These are phyloP conservation scores for Phyllachora maydis DNA, from an alignment of 2,329 filamentous ascomycete genomes.

Conservation along the genomic window DNA sequence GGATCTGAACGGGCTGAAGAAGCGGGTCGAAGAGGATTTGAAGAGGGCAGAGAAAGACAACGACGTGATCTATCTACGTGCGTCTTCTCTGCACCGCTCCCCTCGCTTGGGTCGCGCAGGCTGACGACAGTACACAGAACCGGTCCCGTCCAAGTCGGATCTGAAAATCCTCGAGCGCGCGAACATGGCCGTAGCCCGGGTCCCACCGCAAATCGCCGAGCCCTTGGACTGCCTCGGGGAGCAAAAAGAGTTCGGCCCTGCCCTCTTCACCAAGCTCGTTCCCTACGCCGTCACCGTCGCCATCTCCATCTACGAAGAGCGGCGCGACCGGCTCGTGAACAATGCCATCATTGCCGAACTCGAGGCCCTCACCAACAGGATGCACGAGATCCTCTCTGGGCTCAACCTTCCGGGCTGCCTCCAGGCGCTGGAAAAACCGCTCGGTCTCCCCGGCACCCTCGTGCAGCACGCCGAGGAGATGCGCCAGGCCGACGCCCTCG, in stretches of 20 bases:
- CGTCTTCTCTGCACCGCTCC: slow-evolving; percentile 7
- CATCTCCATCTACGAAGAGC: slow-evolving; percentile 85
- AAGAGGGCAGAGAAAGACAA: slow-evolving; percentile 93
- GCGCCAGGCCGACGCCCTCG: slow-evolving; percentile 70
- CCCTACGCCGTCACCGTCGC: slow-evolving; percentile 92
- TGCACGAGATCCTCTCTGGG: slow-evolving; percentile 62
- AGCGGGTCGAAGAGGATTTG: slow-evolving; percentile 64
- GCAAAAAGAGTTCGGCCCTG: slow-evolving; percentile 58
- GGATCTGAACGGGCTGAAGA: slow-evolving; percentile 69
- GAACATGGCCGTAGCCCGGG: slow-evolving; percentile 64
- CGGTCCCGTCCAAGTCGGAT: slow-evolving; percentile 75
- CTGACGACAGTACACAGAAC: slow-evolving; percentile 23
- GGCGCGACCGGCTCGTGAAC: slow-evolving; percentile 76
- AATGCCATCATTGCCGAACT: slow-evolving; percentile 71
- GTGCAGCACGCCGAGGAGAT: slow-evolving; percentile 88
- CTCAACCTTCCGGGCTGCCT: slow-evolving; percentile 81
- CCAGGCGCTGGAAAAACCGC: slow-evolving; percentile 84
- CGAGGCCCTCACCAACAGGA: slow-evolving; percentile 56
- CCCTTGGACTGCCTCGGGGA: slow-evolving; percentile 67
- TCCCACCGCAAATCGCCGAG: slow-evolving; percentile 65
- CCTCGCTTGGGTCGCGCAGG: not conserved
- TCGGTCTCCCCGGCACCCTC: slow-evolving; percentile 70
- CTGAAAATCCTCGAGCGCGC: slow-evolving; percentile 70
- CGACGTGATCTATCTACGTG: slow-evolving; percentile 78
- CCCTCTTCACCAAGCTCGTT: slow-evolving; percentile 77